Percentiles rank a stretch among this genome's conserved stretches.
These are phyloP conservation scores for Globisporangium solare DNA, from an alignment of 352 stramenopile species.

Conservation along the genomic window DNA sequence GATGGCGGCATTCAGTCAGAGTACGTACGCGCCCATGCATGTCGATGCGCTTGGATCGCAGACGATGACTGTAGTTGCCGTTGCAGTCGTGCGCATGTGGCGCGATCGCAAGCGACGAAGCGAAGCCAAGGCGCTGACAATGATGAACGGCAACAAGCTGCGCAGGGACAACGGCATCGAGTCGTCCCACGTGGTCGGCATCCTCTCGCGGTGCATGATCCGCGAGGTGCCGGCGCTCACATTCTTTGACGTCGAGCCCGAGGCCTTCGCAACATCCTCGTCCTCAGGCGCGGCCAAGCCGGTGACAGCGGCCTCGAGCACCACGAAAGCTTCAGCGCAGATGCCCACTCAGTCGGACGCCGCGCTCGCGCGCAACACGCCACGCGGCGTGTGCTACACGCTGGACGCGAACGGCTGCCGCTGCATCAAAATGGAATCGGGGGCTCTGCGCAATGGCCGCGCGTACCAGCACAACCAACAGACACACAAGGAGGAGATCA, in stretches of 20 bases:
- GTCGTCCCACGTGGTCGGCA: slow-evolving; percentile 65
- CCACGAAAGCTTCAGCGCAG: background rate
- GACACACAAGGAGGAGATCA: slow-evolving; percentile 35
- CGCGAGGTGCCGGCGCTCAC: slow-evolving; percentile 69
- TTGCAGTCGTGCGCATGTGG: slow-evolving; percentile 57
- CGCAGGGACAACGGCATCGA: slow-evolving; percentile 49
- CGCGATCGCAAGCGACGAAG: slow-evolving; percentile 44
- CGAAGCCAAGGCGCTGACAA: slow-evolving; percentile 41
- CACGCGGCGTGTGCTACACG: slow-evolving; percentile 71
- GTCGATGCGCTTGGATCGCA: background rate
- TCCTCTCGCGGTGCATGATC: slow-evolving; percentile 70
- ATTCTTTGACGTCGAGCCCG: slow-evolving; percentile 62
- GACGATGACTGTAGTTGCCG: background rate
- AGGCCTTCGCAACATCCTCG: background rate
- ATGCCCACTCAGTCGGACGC: background rate
- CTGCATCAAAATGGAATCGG: slow-evolving; percentile 68
- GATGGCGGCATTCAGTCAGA: slow-evolving; percentile 49
- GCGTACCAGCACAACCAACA: background rate
- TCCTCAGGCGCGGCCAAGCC: background rate
- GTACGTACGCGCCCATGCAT: slow-evolving; percentile 18
- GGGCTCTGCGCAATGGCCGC: slow-evolving; percentile 9
- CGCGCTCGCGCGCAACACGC: slow-evolving; percentile 12
- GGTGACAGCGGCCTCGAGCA: no score
- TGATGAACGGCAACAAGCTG: slow-evolving; percentile 52
- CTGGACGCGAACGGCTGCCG: slow-evolving; percentile 54